phyloP scores from a whole-genome alignment of 371 early-diverging fungal species.

The Actinomucor elegans region DNA sequence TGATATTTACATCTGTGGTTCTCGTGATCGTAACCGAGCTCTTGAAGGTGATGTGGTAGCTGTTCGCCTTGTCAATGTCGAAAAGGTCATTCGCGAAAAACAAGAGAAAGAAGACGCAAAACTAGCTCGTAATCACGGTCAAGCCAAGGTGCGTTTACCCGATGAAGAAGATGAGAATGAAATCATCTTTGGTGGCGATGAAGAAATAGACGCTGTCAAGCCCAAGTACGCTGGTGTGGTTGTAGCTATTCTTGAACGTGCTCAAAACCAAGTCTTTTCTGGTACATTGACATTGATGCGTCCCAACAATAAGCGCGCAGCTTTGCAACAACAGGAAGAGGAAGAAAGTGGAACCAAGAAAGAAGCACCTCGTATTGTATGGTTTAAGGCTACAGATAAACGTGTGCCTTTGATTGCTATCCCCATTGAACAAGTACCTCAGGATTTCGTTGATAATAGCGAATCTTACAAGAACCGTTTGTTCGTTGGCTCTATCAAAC shows the following conservation, averaged over 20 bases:
- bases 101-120: constrained; percentile 55
- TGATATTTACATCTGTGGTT: constrained; percentile 81
- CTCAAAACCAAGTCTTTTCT: constrained; percentile 65
- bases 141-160: constrained; percentile 39
- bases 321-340: constrained; percentile 35
- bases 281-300: constrained; percentile 58
- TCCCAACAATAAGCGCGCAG: constrained; percentile 59
- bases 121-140: constrained; percentile 49
- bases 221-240: constrained; percentile 69
- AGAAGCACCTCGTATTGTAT: constrained; percentile 59
- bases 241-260: constrained; percentile 67
- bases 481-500: constrained; percentile 65
- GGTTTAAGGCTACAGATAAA: constrained; percentile 87
- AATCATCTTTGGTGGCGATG: constrained; percentile 55
- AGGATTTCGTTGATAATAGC: constrained; percentile 66
- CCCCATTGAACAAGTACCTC: constrained; percentile 68
- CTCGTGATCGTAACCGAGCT: constrained; percentile 82
- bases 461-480: constrained; percentile 53
- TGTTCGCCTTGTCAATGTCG: constrained; percentile 72
- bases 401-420: constrained; percentile 81
- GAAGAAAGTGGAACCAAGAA: constrained; percentile 29
- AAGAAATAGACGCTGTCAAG: constrained; percentile 52
- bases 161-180: constrained; percentile 54
- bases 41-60: constrained; percentile 88
- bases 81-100: constrained; percentile 61